A percentile compares a stretch with the other conserved stretches of the same genome.
Evolutionary conservation across 352 stramenopile genomes (phyloP).

Genomic region (Pythium utonaiense): DNA sequence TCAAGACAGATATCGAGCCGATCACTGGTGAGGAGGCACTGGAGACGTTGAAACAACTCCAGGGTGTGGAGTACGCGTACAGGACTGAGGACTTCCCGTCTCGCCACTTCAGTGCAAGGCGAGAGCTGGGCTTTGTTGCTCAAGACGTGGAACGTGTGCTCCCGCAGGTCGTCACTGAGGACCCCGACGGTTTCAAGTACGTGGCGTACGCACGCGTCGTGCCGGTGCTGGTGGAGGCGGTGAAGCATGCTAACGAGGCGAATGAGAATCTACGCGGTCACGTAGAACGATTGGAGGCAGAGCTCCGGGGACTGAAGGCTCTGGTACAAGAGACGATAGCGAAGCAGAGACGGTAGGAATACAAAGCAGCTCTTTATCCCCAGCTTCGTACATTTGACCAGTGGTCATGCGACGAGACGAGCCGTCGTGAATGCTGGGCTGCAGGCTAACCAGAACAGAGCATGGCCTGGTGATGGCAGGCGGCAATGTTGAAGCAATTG

Average conservation of each 20-base stretch:
- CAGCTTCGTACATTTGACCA: no score
- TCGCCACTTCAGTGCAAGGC: slow-evolving; percentile 34
- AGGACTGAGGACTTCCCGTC: slow-evolving; percentile 34
- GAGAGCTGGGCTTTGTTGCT: slow-evolving; percentile 85
- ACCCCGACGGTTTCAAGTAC: slow-evolving; percentile 80
- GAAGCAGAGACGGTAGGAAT: not conserved
- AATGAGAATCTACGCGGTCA: not conserved
- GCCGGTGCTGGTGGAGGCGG: slow-evolving; percentile 73
- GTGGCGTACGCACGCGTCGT: slow-evolving; percentile 82
- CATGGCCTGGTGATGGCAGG: no score
- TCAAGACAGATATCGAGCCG: slow-evolving; percentile 73
- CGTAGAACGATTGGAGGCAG: not conserved
- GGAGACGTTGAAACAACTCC: slow-evolving; percentile 24
- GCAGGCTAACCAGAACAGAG: no score
- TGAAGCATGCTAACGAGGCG: slow-evolving; percentile 45
- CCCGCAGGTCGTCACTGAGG: slow-evolving; percentile 71
- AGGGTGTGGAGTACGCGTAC: slow-evolving; percentile 73
- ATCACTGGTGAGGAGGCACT: slow-evolving; percentile 29
- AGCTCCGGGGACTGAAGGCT: not conserved
- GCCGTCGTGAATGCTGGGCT: no score
- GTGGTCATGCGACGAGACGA: no score
- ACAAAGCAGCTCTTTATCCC: no score
- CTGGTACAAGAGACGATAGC: not conserved
- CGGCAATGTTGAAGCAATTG: no score
- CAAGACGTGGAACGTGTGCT: slow-evolving; percentile 83